Evolutionary conservation across 2,329 filamentous ascomycete genomes (phyloP).

Genomic region (Sphaerulina populicola): DNA sequence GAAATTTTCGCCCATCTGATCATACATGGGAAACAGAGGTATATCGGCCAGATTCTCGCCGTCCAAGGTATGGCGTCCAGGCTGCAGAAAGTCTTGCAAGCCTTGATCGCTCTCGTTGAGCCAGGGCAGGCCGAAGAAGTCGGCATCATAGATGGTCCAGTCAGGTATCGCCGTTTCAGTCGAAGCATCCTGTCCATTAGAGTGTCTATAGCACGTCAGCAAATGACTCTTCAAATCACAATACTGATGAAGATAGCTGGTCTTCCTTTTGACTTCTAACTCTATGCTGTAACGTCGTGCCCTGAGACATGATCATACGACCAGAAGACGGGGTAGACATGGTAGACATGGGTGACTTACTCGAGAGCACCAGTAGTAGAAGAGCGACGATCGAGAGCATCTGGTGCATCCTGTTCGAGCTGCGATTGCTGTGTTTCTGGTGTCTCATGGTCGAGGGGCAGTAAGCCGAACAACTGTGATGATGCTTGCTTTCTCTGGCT

Average conservation of each 20-base stretch:
- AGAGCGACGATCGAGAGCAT: not conserved
- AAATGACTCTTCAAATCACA: not conserved
- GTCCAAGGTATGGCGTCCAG: slow-evolving; percentile 21
- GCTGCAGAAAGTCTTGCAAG: slow-evolving; percentile 26
- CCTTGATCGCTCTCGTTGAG: slow-evolving; percentile 23
- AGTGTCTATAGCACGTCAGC: not conserved
- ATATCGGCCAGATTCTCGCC: slow-evolving; percentile 20
- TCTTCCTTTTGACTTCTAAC: no score
- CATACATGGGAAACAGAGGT: slow-evolving; percentile 26
- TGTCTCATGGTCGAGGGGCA: slow-evolving; percentile 2
- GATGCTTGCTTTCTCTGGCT: slow-evolving; percentile 24
- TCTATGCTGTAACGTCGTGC: no score
- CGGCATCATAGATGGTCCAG: slow-evolving; percentile 23
- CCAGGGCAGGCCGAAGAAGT: slow-evolving; percentile 27
- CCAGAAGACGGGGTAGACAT: not conserved
- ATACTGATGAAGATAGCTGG: not conserved
- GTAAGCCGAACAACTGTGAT: slow-evolving; percentile 25
- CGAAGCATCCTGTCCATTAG: not conserved
- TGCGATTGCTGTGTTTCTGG: not conserved
- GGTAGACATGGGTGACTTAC: not conserved
- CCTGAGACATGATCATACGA: no score
- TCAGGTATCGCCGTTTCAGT: slow-evolving; percentile 6
- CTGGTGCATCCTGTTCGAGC: not conserved
- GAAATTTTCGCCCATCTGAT: slow-evolving; percentile 14
- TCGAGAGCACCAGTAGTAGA: not conserved